Evolutionary conservation across 1,284 basidiomycete species (phyloP), one percentile per base, ranked within the genome.

Genomic region (Amylostereum areolatum): DNA sequence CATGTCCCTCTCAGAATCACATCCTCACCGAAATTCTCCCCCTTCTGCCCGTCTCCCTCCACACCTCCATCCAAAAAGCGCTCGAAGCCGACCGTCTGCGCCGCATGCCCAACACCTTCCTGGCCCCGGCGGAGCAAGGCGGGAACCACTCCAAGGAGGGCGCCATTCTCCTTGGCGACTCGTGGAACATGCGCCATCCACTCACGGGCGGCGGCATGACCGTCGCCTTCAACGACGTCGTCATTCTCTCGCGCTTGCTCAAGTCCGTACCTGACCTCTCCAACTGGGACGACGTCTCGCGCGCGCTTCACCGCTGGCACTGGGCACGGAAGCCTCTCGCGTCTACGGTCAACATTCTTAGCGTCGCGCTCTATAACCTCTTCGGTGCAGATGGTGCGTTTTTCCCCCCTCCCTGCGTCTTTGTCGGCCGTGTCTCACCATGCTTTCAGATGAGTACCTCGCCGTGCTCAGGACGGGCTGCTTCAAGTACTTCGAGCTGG

Each of bases 121-220:
- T 99, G 3, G 92, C 95, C 0, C 74, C 95, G 0, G 76, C 85
- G 12, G 77, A 88, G 61, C 97, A 98, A 64, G 91, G 89, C 48
- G 66, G 67, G 2, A 59, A 62, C 9, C 60, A 66, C 32, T 69
- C 73, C 8, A 86, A 83, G 53, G 73, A 82, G 48, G 94, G 95
- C 24, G 85, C 85, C 6, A 75, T 99, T 55, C 80, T 99, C 50
- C 75, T 97, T 37, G 97, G 97, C 4, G 97, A 99, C 66, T 86
- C 96, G 1, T 96, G 94, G 88, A 99, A 99, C 66, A 99, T 99
- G 95, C 88, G 97, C 1, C 97, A 99, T 68, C 96, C 97, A 0
- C 76, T 99, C 9, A 99, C 96, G 0, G 97, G 97, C 8, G 96
- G 92, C 18, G 94, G 94, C 5, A 97, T 97, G 94, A 94, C 92